A percentile compares a stretch with the other conserved stretches of the same genome.
phyloP scores from a whole-genome alignment of 208 protist genomes.

The Acanthamoeba royreba region DNA sequence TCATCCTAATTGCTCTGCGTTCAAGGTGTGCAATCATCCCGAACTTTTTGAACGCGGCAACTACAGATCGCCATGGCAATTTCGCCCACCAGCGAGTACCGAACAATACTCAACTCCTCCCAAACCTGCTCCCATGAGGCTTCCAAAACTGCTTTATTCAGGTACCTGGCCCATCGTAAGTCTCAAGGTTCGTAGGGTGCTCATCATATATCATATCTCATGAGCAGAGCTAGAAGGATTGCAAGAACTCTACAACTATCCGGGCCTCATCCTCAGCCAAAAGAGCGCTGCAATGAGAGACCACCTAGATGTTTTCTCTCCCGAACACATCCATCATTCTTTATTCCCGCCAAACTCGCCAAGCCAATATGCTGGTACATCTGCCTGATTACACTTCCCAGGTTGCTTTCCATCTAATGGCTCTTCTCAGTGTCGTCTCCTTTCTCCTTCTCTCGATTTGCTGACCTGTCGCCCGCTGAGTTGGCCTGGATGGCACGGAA shows the following conservation, averaged over 20 bases:
- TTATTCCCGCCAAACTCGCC: neutral
- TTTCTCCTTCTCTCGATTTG: constrained; percentile 50
- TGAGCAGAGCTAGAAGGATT: neutral
- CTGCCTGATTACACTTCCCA: neutral
- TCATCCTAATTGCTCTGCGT: neutral
- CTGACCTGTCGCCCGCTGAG: constrained; percentile 40
- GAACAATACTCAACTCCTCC: neutral
- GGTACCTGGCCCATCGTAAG: neutral
- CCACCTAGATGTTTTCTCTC: neutral
- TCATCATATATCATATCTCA: neutral
- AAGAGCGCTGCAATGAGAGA: neutral
- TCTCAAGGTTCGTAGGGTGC: neutral
- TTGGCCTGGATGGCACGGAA: neutral
- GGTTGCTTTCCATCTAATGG: neutral
- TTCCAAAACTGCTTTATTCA: constrained; percentile 33
- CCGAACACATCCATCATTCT: neutral
- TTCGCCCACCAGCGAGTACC: neutral
- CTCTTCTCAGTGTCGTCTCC: too few species aligned
- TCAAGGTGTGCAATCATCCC: constrained; percentile 61
- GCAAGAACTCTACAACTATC: neutral
- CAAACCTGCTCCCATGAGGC: neutral
- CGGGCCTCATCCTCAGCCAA: neutral
- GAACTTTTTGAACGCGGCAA: constrained; percentile 61
- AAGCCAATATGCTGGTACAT: neutral
- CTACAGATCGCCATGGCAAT: constrained; percentile 44